Evolutionary conservation across 352 stramenopile species (phyloP).

Genomic region (Hyaloperonospora arabidopsidis): DNA sequence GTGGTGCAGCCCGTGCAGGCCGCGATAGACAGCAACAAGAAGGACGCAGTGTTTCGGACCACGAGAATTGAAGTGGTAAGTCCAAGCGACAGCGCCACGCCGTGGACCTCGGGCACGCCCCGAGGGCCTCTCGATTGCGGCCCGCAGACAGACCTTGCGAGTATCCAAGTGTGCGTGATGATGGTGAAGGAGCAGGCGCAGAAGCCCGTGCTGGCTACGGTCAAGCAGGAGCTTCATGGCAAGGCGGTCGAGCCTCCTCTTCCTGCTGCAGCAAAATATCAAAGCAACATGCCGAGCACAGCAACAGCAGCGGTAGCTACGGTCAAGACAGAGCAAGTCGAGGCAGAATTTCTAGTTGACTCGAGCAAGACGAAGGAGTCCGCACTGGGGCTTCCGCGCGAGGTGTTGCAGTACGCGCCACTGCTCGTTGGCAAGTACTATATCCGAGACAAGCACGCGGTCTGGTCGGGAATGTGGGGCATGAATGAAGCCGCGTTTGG

Average conservation of each 20-base stretch:
- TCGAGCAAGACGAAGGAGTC: constrained; percentile 11
- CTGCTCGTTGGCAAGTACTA: constrained; percentile 78
- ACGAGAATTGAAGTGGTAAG: constrained; percentile 48
- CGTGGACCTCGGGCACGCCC: constrained; percentile 39
- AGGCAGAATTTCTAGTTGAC: neutral
- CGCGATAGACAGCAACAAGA: constrained; percentile 11
- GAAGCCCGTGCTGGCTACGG: constrained; percentile 9
- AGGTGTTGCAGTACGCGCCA: constrained; percentile 62
- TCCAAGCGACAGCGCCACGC: constrained; percentile 32
- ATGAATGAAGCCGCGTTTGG: constrained; percentile 81
- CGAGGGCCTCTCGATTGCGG: constrained; percentile 24
- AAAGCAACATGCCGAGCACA: neutral
- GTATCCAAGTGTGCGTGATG: constrained; percentile 57
- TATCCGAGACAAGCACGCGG: constrained; percentile 70
- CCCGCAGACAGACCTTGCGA: constrained; percentile 17
- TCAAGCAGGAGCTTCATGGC: constrained; percentile 17
- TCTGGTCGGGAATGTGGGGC: constrained; percentile 75
- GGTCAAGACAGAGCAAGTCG: constrained; percentile 21
- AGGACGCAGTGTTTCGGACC: constrained; percentile 31
- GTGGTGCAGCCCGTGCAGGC: constrained; percentile 29
- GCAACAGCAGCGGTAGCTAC: neutral
- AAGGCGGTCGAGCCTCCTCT: neutral
- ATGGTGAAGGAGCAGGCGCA: constrained; percentile 47
- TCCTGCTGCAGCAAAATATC: constrained; percentile 1
- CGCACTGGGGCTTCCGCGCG: constrained; percentile 33